phyloP scores from a whole-genome alignment of 1,284 basidiomycete species.

The Fomitopsis pinicola region DNA sequence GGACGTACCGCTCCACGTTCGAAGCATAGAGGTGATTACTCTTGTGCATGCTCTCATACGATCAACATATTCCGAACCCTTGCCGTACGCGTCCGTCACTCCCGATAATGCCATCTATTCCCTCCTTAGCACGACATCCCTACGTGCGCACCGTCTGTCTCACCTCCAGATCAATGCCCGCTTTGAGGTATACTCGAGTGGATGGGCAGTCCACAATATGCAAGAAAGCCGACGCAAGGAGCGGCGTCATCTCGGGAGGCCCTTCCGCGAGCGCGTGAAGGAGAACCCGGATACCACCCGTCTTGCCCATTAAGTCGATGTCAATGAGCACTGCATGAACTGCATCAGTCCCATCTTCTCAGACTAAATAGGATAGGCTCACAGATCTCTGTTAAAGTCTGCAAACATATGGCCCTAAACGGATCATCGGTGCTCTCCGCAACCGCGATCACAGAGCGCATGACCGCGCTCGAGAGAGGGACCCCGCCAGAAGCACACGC shows the following conservation, averaged over 20 bases:
- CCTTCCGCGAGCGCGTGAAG: conserved; percentile 87
- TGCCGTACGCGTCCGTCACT: conserved; percentile 89
- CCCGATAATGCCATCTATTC: conserved; percentile 77
- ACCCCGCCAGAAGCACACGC: conserved; percentile 38
- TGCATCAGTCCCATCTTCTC: neutral
- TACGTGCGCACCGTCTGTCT: conserved; percentile 15
- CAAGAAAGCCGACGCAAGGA: conserved; percentile 84
- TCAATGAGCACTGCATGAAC: conserved; percentile 72
- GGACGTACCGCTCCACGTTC: conserved; percentile 90
- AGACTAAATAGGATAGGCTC: conserved; percentile 22
- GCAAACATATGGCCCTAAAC: conserved; percentile 79
- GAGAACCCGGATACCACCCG: conserved; percentile 86
- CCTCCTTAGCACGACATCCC: neutral
- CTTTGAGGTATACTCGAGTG: conserved; percentile 74
- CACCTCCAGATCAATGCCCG: conserved; percentile 91
- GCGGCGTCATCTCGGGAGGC: conserved; percentile 77
- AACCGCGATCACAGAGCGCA: conserved; percentile 88
- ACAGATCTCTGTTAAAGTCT: conserved; percentile 92
- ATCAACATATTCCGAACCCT: conserved; percentile 72
- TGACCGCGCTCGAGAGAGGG: conserved; percentile 71
- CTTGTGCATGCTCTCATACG: conserved; percentile 74
- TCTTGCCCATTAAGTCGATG: conserved; percentile 75
- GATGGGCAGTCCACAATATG: conserved; percentile 84
- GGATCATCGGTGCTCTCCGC: conserved; percentile 93
- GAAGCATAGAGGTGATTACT: conserved; percentile 80